Percentiles rank a stretch among this genome's conserved stretches.
Evolutionary conservation across 2,329 filamentous ascomycete species (phyloP).

Genomic region (Salinomyces thailandicus): DNA sequence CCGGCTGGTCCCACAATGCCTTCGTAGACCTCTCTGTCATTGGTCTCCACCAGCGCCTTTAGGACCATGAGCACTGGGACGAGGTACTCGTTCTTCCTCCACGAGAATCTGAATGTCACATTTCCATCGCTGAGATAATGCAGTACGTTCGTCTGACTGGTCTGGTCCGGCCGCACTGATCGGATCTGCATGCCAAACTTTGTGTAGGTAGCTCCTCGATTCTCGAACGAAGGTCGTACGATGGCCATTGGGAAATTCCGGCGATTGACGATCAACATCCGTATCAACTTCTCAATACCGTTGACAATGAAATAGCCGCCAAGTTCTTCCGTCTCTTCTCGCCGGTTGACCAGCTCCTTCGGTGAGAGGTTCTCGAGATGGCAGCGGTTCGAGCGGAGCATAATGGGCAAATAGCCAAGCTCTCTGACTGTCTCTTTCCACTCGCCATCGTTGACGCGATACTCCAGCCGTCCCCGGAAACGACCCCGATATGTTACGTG

Average conservation of each 20-base stretch:
- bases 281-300: conserved; percentile 92
- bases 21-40: conserved; percentile 92
- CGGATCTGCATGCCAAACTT: conserved; percentile 84
- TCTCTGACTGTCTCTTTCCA: conserved; percentile 74
- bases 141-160: conserved; percentile 91
- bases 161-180: conserved; percentile 92
- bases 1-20: conserved; percentile 70
- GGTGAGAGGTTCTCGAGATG: conserved; percentile 82
- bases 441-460: conserved; percentile 75
- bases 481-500: conserved; percentile 86
- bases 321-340: conserved; percentile 92
- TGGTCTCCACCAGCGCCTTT: conserved; percentile 90
- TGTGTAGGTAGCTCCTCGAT: conserved; percentile 78
- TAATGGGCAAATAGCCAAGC: conserved; percentile 80
- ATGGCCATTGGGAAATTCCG: conserved; percentile 95
- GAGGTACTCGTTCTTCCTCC: conserved; percentile 95
- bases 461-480: conserved; percentile 73
- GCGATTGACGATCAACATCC: conserved; percentile 79
- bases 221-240: conserved; percentile 77
- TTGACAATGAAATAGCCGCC: conserved; percentile 98
- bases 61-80: conserved; percentile 93
- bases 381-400: conserved; percentile 85
- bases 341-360: conserved; percentile 67
- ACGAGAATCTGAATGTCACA: conserved; percentile 93
- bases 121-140: conserved; percentile 95